Conservation (phyloP, 441 rosid genomes). For the Populus hybrid region DNA sequence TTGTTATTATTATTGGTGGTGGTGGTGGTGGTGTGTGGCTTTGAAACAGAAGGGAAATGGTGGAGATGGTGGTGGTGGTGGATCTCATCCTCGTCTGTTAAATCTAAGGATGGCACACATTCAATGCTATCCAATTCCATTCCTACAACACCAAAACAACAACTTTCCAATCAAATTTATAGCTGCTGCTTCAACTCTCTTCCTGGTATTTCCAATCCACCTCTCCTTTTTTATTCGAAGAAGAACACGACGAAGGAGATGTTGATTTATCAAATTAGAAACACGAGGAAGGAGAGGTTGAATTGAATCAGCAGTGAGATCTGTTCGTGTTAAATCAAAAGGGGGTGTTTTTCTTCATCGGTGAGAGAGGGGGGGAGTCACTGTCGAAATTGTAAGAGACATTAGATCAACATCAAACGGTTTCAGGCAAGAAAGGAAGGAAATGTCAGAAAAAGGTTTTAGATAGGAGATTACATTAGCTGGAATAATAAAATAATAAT, state of each 20-base stretch:
- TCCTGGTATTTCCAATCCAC: background rate
- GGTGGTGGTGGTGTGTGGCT: constrained; percentile 43
- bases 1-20: constrained; percentile 30
- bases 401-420: constrained; percentile 43
- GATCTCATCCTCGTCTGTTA: constrained; percentile 83
- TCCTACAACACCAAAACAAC: constrained; percentile 12
- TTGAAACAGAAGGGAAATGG: constrained; percentile 53
- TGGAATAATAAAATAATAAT: constrained; percentile 28
- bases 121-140: constrained; percentile 84
- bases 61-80: constrained; percentile 55
- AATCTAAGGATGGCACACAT: constrained; percentile 66
- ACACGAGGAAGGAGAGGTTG: background rate
- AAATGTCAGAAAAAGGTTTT: constrained; percentile 13
- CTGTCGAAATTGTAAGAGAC: constrained; percentile 34
- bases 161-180: background rate
- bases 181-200: background rate
- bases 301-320: constrained; percentile 4
- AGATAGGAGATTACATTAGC: constrained; percentile 17
- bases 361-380: constrained; percentile 6
- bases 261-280: background rate
- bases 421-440: constrained; percentile 24
- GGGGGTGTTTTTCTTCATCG: constrained; percentile 39
- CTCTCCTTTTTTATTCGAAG: background rate
- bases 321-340: background rate
- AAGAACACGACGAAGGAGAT: background rate